Evolutionary conservation across 345 rosid species (phyloP), one percentile per base, ranked within the genome.

Genomic region (Cardamine chenopodiifolia): DNA sequence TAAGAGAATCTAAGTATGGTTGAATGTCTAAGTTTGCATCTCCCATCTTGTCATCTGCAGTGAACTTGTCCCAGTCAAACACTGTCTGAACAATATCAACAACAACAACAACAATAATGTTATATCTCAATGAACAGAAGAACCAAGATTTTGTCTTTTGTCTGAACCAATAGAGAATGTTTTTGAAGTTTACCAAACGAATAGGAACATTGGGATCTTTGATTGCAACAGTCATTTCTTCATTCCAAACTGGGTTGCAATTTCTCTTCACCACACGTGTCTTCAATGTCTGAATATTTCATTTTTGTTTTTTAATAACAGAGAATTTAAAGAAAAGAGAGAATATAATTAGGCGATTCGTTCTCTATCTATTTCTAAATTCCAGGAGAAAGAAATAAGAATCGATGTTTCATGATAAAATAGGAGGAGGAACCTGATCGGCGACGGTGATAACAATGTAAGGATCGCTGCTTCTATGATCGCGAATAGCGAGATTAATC

Each of bases 161-260:
- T 67, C 60, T 47, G 72, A 67, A 60, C 44, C 37, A 48, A 29
- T 3, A 34, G 19, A 25, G 25, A 11, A 31, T 35, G 60, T 40
- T 50, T 48, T 48, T 31, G 2, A 1, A 9, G 39, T 15, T 39
- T 74, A 94, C 97, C 74, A 95, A 81, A 57, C 20, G 71, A 62
- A 95, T 72, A 0, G 96, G 89, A 77, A 73, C 62, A 61, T 22
- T 69, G 18, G 85, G 81, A 47, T 84, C 91, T 23, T 66, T 78
- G 39, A 95, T 83, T 4, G 97, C 73, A 48, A 95, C 86, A 53
- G 92, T 90, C 62, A 87, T 80, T 39, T 90, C 93, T n/a, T 90
- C 93, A 13, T 92, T 85, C 97, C 97, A 92, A 37, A 74, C 80
- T 4, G 99, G 99, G 62, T 95, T 92, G 74, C 91, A 85, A 80